Base-by-base conservation (phyloP, 306 rosid genomes). In the Cicer bijugum region DNA sequence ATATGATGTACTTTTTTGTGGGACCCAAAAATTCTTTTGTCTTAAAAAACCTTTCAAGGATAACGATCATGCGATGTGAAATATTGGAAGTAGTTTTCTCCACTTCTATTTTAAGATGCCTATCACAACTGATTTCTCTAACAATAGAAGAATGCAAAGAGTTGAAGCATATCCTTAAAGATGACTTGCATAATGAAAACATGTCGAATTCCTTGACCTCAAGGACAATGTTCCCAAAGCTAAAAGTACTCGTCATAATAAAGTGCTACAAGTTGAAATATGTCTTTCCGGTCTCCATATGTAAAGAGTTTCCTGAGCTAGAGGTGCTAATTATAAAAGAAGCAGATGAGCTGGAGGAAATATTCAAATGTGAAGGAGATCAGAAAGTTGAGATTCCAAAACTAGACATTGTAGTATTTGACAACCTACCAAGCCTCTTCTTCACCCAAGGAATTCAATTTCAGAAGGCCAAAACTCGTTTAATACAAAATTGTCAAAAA, bases 281-380 rank as follows among this genome's bases (percentile, higher is more conserved):
- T 72, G 33, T 70, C 1, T 9, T 69, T 39, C 42, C 66, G 0
- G 5, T 19, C 6, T 19, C 56, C 11, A 1, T 40, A 6, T 16
- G 47, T 0, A 3, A 63, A 2, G 20, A 8, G 11, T 6, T 69
- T 7, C 28, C 9, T 20, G 8, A 64, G 33, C 56, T 71, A 9
- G 7, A 16, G 12, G 0, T 0, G 0, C 4, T 47, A 5, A 0
- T 45, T 0, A 23, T 78, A 8, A 0, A 0, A 1, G 9, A 5
- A 35, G 75, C 69, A n/a, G 17, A 10, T 14, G 48, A 44, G 6
- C 8, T 76, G 1, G 33, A 23, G 43, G 39, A 76, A 55, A 58
- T 76, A 0, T 76, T 76, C 4, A n/a, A 2, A 19, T 0, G 8
- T 6, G 40, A 35, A 74, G 46, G 60, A 6, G 52, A 45, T 45